Evolutionary conservation across 805 yeast species (phyloP), one percentile per base, ranked within the genome.

Genomic region (Lipomyces chichibuensis): DNA sequence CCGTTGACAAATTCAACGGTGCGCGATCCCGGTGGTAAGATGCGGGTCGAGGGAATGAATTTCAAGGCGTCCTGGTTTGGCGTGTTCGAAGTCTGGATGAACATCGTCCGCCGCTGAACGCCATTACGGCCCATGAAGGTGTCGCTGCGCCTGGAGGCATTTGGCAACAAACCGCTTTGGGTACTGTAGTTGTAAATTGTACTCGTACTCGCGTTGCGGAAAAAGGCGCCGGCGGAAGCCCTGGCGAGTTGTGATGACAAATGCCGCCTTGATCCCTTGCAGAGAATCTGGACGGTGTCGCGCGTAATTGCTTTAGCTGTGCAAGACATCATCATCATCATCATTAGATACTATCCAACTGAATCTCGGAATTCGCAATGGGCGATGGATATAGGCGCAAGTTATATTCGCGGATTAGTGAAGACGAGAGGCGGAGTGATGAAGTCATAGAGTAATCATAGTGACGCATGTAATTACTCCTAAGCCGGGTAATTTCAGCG

Each of bases 11-110:
- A 89, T 77, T 92, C 97, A 33, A 87, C 78, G 0, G 96, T 91
- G n/a, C 73, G 67, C 1, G 74, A 64, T 54, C 86, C 85, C 25
- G 80, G 82, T 2, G 89, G 89, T 20, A 91, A 79, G n/a, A 91
- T 84, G 56, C 82, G 81, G 11, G 65, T 57, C 13, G 92, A 87
- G 0, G 97, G 97, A 39, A 91, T 77, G 73, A 92, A 92, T 81
- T 92, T 92, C 65, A 92, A 78, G 0, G 97, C 97, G 72, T 90
- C 87, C 63, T 87, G 93, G 75, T 92, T 92, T 1, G 97, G 97
- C 0, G 97, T 92, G 37, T 88, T 86, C 43, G 89, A 87, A 0
- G 97, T 92, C 76, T 91, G 96, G 56, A 92, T 92, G 77, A 87
- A 89, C 39, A 89, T 65, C 0, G 75, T 59, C 23, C 80, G 70